Conservation (phyloP, 768 basidiomycete species). For the Neoboletus subvelutipes region DNA sequence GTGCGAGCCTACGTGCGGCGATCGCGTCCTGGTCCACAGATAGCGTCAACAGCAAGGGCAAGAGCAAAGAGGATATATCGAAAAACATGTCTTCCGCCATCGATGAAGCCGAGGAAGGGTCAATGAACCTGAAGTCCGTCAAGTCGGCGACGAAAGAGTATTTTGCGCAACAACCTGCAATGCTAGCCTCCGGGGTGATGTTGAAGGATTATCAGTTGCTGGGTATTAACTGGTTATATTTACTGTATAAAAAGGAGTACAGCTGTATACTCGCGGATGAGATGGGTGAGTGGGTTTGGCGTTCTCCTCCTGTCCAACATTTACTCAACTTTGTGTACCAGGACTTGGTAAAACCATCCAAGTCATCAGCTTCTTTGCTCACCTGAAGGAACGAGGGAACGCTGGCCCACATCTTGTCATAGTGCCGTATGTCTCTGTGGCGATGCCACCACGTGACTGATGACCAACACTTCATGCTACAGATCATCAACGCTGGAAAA, state of each 20-base stretch:
- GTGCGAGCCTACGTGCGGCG: conserved; percentile 64
- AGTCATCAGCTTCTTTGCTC: conserved; percentile 95
- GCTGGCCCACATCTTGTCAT: conserved; percentile 90
- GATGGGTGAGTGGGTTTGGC: conserved; percentile 70
- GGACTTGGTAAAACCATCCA: conserved; percentile 99
- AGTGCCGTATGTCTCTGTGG: conserved; percentile 72
- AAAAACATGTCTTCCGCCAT: conserved; percentile 17
- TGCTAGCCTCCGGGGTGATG: conserved; percentile 62
- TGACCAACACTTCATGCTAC: conserved; percentile 8
- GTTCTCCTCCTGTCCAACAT: not conserved
- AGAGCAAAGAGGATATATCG: conserved; percentile 36
- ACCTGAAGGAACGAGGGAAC: conserved; percentile 75
- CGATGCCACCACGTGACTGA: not conserved
- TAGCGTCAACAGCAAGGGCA: conserved; percentile 34
- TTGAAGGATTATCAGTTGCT: conserved; percentile 97
- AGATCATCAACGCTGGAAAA: conserved; percentile 97
- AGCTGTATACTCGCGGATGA: conserved; percentile 98
- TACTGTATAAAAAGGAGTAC: conserved; percentile 74
- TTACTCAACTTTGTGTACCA: conserved; percentile 29
- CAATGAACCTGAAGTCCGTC: conserved; percentile 55
- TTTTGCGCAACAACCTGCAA: conserved; percentile 70
- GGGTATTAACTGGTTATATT: conserved; percentile 96
- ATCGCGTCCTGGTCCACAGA: conserved; percentile 75
- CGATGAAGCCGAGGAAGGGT: conserved; percentile 57
- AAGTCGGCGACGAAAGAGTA: conserved; percentile 55